phyloP scores from a whole-genome alignment of 169 alveolate genomes.

The Plasmodium chabaudi region DNA sequence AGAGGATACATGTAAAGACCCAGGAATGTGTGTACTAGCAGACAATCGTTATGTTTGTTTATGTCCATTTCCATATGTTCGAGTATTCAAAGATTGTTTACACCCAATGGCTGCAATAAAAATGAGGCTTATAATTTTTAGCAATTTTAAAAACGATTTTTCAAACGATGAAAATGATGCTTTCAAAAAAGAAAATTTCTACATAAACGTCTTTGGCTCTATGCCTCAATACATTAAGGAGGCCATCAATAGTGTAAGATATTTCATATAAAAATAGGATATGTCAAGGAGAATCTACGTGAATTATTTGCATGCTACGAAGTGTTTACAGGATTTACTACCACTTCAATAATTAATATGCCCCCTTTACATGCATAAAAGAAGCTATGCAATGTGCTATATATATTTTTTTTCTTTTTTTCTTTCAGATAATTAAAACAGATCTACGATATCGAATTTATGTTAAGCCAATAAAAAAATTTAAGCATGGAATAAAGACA shows the following conservation, averaged over 20 bases:
- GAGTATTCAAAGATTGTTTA: slow-evolving; percentile 59
- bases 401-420: background rate
- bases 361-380: too few species aligned
- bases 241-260: slow-evolving; percentile 28
- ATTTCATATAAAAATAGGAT: background rate
- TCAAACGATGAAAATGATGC: slow-evolving; percentile 72
- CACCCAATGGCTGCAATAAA: slow-evolving; percentile 59
- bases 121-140: slow-evolving; percentile 41
- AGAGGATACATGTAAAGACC: slow-evolving; percentile 34
- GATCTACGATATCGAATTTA: slow-evolving; percentile 37
- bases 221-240: slow-evolving; percentile 64
- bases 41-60: slow-evolving; percentile 58
- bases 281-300: background rate
- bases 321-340: background rate
- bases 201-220: slow-evolving; percentile 69
- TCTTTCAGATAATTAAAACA: slow-evolving; percentile 38
- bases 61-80: slow-evolving; percentile 66
- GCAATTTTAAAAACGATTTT: slow-evolving; percentile 11
- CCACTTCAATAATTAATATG: background rate
- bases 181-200: slow-evolving; percentile 46
- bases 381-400: too few species aligned
- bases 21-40: slow-evolving; percentile 51
- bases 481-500: slow-evolving; percentile 59
- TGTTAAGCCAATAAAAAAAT: slow-evolving; percentile 46
- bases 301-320: background rate